Percentiles rank a stretch among this genome's conserved stretches.
Conservation (phyloP, 768 basidiomycete species). For the Psilocybe sp. region DNA sequence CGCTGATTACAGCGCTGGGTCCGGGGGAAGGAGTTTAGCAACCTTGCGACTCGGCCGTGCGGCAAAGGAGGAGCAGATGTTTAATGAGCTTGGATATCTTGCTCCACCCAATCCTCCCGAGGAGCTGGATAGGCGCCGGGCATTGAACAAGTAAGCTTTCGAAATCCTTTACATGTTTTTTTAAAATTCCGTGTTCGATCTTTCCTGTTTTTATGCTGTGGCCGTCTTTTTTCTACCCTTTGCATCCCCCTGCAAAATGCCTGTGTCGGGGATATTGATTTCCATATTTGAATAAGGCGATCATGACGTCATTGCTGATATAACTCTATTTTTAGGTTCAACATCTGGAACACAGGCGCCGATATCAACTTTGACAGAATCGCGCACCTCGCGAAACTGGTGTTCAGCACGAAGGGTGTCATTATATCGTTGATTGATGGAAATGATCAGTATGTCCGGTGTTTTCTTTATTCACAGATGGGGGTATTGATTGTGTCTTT, state of each 20-base stretch:
- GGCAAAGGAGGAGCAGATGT: slow-evolving; percentile 69
- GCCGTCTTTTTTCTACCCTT: no score
- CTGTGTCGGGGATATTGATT: no score
- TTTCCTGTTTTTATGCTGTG: no score
- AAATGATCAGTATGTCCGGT: slow-evolving; percentile 66
- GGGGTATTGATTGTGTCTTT: neutral
- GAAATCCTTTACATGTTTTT: no score
- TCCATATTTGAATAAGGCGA: no score
- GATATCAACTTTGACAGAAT: slow-evolving; percentile 94
- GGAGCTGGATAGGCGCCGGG: slow-evolving; percentile 77
- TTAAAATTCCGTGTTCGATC: no score
- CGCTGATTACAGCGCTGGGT: no score
- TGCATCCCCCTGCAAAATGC: neutral
- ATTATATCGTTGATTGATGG: slow-evolving; percentile 81
- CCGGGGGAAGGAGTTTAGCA: slow-evolving; percentile 12
- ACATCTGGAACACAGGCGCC: slow-evolving; percentile 82
- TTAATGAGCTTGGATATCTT: slow-evolving; percentile 62
- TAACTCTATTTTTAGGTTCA: slow-evolving; percentile 52
- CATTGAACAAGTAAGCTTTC: slow-evolving; percentile 76
- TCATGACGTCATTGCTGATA: no score
- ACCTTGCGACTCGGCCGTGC: slow-evolving; percentile 41
- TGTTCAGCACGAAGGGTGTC: slow-evolving; percentile 88
- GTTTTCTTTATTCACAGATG: neutral
- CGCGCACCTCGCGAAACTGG: slow-evolving; percentile 87
- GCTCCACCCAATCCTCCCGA: slow-evolving; percentile 82